Percentiles rank a stretch among this genome's conserved stretches.
phyloP scores from a whole-genome alignment of 2,329 filamentous ascomycete genomes.

The Biscogniauxia mediterranea region DNA sequence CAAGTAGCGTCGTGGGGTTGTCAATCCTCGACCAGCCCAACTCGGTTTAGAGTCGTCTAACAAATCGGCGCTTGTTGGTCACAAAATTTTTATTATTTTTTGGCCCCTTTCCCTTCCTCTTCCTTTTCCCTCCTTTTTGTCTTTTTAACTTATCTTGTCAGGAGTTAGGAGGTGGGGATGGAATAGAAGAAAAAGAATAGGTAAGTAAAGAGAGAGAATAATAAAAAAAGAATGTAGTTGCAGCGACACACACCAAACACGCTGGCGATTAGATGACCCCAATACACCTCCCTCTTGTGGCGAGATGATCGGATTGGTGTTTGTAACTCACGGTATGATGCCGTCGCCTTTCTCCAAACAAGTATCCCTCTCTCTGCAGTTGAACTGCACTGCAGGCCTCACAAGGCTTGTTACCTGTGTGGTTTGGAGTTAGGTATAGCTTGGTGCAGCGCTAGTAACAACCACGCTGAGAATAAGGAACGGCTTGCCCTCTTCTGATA shows the following conservation, averaged over 20 bases:
- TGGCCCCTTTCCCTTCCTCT: neutral
- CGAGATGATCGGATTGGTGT: neutral
- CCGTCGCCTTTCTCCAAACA: neutral
- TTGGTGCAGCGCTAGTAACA: neutral
- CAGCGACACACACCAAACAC: neutral
- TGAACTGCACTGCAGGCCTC: neutral
- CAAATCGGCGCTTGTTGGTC: slow-evolving; percentile 3
- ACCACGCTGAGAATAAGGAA: neutral
- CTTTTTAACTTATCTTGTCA: no score
- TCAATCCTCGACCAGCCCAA: neutral
- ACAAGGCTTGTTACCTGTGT: neutral
- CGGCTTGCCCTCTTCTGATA: neutral
- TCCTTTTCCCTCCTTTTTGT: neutral
- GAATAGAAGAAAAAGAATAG: no score
- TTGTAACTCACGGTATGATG: neutral
- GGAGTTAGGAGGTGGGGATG: no score
- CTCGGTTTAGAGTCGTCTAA: slow-evolving; percentile 2
- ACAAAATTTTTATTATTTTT: neutral
- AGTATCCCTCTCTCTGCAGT: neutral
- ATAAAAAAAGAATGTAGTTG: neutral
- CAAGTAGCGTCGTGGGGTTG: neutral
- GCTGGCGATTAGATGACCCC: neutral
- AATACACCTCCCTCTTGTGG: neutral
- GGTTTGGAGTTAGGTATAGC: neutral
- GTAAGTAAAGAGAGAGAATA: neutral